These are phyloP conservation scores for Coemansia sp. DNA, from an alignment of 371 early-diverging fungal species.

Conservation along the genomic window DNA sequence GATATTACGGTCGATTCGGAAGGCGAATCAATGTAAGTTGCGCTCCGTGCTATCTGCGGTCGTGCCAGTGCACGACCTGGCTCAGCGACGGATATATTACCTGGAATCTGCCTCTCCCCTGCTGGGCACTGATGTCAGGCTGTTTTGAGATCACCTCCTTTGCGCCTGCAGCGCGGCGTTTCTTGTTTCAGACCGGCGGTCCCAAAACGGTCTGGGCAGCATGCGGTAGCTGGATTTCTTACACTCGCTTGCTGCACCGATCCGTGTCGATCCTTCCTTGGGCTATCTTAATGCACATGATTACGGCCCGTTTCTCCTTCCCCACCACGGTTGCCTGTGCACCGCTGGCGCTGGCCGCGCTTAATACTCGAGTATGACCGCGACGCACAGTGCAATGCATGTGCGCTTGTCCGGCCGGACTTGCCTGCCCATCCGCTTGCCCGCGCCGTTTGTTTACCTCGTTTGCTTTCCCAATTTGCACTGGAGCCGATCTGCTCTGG, in stretches of 20 bases:
- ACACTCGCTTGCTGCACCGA: neutral
- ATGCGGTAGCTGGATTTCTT: neutral
- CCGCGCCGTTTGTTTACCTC: neutral
- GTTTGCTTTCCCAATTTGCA: neutral
- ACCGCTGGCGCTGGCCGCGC: neutral
- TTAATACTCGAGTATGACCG: conserved; percentile 3
- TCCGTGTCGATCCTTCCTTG: conserved; percentile 3
- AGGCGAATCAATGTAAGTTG: conserved; percentile 63
- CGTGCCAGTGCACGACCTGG: neutral
- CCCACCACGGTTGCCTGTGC: neutral
- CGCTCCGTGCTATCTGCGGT: neutral
- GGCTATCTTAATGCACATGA: conserved; percentile 5
- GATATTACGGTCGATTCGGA: conserved; percentile 60
- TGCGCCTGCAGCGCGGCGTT: conserved; percentile 1
- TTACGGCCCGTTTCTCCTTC: neutral
- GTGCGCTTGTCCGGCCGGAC: neutral
- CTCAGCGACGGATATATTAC: conserved; percentile 6
- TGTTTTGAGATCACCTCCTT: conserved; percentile 6
- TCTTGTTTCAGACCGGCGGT: conserved; percentile 14
- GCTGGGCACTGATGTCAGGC: conserved; percentile 3
- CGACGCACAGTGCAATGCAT: neutral
- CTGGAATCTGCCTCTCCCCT: neutral
- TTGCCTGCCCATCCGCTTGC: neutral
- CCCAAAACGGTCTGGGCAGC: conserved; percentile 13
- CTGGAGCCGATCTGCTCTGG: neutral